phyloP scores from a whole-genome alignment of 2,329 filamentous ascomycete species.

The Neopestalotiopsis clavispora region DNA sequence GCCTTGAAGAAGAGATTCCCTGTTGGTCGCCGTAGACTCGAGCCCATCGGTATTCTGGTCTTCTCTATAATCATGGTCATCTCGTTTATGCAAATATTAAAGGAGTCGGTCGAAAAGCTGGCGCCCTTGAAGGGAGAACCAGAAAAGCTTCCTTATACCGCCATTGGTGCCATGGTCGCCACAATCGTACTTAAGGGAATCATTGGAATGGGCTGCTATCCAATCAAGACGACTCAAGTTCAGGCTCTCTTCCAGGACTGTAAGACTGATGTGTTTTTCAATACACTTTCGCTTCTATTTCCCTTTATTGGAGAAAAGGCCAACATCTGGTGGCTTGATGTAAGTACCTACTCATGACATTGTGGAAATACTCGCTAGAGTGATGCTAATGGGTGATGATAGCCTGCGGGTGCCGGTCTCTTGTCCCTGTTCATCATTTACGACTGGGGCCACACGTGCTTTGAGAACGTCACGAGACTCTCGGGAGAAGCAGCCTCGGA shows the following conservation, averaged over 20 bases:
- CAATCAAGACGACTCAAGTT: slow-evolving; percentile 67
- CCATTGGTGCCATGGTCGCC: slow-evolving; percentile 60
- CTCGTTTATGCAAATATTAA: slow-evolving; percentile 64
- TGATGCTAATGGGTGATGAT: not conserved
- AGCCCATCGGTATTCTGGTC: slow-evolving; percentile 66
- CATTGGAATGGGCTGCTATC: slow-evolving; percentile 63
- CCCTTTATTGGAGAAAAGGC: slow-evolving; percentile 64
- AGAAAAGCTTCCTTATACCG: slow-evolving; percentile 54
- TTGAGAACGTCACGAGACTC: slow-evolving; percentile 63
- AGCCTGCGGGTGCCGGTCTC: slow-evolving; percentile 60
- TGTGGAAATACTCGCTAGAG: too few species aligned
- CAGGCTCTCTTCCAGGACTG: slow-evolving; percentile 68
- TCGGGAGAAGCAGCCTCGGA: slow-evolving; percentile 61
- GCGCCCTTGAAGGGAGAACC: slow-evolving; percentile 50
- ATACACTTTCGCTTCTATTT: slow-evolving; percentile 66
- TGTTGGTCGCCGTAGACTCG: slow-evolving; percentile 59
- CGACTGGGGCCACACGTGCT: slow-evolving; percentile 68
- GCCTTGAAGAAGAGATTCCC: slow-evolving; percentile 59
- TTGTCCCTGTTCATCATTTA: slow-evolving; percentile 71
- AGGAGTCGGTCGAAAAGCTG: slow-evolving; percentile 64
- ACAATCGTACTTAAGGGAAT: slow-evolving; percentile 64
- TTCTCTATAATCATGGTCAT: slow-evolving; percentile 69
- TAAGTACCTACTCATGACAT: slow-evolving; percentile 27
- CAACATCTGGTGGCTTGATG: slow-evolving; percentile 71
- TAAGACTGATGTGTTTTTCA: slow-evolving; percentile 69